phyloP scores from a whole-genome alignment of 139 green algal genomes.

The Chlamydomonas eustigma region DNA sequence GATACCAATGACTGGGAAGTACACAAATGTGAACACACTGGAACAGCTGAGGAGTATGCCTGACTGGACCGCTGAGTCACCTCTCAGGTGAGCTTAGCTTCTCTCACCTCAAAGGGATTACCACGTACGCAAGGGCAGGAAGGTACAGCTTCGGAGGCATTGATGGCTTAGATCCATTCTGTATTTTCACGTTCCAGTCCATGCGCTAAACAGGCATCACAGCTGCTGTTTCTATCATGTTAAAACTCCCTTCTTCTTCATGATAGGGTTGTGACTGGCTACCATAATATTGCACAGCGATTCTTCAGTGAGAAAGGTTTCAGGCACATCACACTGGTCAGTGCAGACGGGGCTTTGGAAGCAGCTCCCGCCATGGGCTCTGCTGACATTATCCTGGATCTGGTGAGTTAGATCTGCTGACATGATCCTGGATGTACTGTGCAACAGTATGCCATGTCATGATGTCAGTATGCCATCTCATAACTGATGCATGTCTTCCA shows the following conservation, averaged over 20 bases:
- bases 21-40: slow-evolving; percentile 59
- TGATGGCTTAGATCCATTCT: no score
- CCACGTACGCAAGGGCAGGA: no score
- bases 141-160: no score
- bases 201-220: no score
- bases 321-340: slow-evolving; percentile 78
- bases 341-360: slow-evolving; percentile 90
- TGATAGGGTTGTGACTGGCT: slow-evolving; percentile 26
- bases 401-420: no score
- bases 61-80: slow-evolving; percentile 70
- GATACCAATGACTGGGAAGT: slow-evolving; percentile 67
- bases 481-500: no score
- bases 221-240: neutral
- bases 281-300: slow-evolving; percentile 51
- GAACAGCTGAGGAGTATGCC: slow-evolving; percentile 71
- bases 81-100: no score
- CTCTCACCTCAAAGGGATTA: no score
- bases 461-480: no score
- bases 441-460: no score
- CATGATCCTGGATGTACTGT: no score
- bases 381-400: slow-evolving; percentile 97
- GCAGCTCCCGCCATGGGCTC: slow-evolving; percentile 93
- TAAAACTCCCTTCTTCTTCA: neutral
- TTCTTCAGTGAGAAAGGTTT: slow-evolving; percentile 89
- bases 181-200: no score